A percentile compares a stretch with the other conserved stretches of the same genome.
phyloP scores from a whole-genome alignment of 768 basidiomycete genomes.

The Mrakia gelida region DNA sequence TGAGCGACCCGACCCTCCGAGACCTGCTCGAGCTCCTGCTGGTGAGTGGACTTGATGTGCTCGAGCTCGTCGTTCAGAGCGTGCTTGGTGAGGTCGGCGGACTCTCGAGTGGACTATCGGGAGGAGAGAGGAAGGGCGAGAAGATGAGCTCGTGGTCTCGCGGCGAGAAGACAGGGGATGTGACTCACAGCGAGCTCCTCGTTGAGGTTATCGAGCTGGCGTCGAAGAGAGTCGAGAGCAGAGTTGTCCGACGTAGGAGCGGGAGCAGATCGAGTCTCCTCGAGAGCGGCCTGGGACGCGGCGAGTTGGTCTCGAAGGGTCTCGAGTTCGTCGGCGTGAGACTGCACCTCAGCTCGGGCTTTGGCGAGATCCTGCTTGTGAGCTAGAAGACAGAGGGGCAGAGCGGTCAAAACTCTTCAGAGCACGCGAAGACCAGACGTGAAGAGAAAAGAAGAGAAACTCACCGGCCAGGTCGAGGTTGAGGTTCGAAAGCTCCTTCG shows the following conservation, averaged over 20 bases:
- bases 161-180: neutral
- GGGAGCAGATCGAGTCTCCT: constrained; percentile 4
- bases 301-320: constrained; percentile 15
- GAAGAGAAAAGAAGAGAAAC: neutral
- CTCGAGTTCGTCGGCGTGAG: constrained; percentile 12
- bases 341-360: neutral
- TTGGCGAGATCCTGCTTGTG: constrained; percentile 20
- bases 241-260: neutral
- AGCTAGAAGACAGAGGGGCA: constrained; percentile 4
- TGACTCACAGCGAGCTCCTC: constrained; percentile 1
- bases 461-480: constrained; percentile 13
- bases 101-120: constrained; percentile 7
- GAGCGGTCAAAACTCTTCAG: no score
- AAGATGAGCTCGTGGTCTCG: neutral
- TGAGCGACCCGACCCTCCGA: constrained; percentile 11
- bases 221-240: neutral
- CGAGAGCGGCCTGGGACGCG: constrained; percentile 8
- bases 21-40: constrained; percentile 20
- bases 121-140: neutral
- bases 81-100: constrained; percentile 24
- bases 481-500: constrained; percentile 6
- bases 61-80: constrained; percentile 22
- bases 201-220: constrained; percentile 4
- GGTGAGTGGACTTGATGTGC: neutral
- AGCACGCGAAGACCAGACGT: no score